Conservation (phyloP, 768 basidiomycete genomes). For the Hypsizygus marmoreus region DNA sequence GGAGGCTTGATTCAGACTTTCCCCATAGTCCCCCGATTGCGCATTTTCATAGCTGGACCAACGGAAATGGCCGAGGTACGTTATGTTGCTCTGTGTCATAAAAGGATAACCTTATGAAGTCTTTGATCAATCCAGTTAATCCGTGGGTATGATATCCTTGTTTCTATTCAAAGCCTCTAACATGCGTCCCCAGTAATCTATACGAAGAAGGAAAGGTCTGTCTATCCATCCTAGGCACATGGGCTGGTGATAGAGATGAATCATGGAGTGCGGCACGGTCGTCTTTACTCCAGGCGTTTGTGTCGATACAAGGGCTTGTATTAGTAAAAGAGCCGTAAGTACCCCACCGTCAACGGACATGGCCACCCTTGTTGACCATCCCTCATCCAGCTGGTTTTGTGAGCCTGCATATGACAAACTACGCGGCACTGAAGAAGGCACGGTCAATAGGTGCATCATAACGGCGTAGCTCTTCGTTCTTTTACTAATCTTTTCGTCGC, state of each 20-base stretch:
- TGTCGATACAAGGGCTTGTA: slow-evolving; percentile 93
- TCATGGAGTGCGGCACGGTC: slow-evolving; percentile 85
- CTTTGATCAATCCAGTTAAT: slow-evolving; percentile 50
- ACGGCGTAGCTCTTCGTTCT: background rate
- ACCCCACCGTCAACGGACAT: background rate
- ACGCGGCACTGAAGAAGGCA: slow-evolving; percentile 87
- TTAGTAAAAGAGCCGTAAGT: slow-evolving; percentile 90
- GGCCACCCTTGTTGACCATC: slow-evolving; percentile 5
- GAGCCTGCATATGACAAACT: slow-evolving; percentile 95
- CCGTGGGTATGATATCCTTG: slow-evolving; percentile 53
- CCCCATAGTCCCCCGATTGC: slow-evolving; percentile 83
- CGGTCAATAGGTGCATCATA: slow-evolving; percentile 77
- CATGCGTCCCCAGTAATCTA: slow-evolving; percentile 58
- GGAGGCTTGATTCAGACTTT: slow-evolving; percentile 85
- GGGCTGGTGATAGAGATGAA: slow-evolving; percentile 88
- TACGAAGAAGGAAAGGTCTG: slow-evolving; percentile 98
- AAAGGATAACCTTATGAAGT: slow-evolving; percentile 13
- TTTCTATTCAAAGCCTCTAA: background rate
- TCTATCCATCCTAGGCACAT: slow-evolving; percentile 87
- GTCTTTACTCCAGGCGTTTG: slow-evolving; percentile 87
- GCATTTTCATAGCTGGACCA: slow-evolving; percentile 92
- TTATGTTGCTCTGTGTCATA: slow-evolving; percentile 2
- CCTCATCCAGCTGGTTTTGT: slow-evolving; percentile 70
- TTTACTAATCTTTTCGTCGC: slow-evolving; percentile 5
- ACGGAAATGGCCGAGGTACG: slow-evolving; percentile 85